A percentile compares a stretch with the other conserved stretches of the same genome.
These are phyloP conservation scores for Kockiozyma suomiensis DNA, from an alignment of 805 yeast species.

Conservation along the genomic window DNA sequence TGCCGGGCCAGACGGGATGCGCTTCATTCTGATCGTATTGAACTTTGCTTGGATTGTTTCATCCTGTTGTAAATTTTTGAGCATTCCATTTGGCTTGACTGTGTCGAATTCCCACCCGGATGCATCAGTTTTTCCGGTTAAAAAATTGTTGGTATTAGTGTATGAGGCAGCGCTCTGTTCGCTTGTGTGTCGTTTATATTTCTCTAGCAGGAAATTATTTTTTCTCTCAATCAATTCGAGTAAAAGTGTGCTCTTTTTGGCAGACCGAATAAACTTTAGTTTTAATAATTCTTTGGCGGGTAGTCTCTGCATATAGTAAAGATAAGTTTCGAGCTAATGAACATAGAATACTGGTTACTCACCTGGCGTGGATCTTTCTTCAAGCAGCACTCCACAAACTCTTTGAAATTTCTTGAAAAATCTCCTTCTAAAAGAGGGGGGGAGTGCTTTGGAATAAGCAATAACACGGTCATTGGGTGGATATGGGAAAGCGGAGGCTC, in stretches of 20 bases:
- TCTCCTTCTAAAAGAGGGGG: conserved; percentile 60
- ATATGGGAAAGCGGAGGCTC: conserved; percentile 73
- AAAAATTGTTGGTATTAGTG: neutral
- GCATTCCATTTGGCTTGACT: conserved; percentile 13
- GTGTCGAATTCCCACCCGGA: conserved; percentile 32
- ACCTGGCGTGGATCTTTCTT: conserved; percentile 58
- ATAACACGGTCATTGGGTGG: conserved; percentile 76
- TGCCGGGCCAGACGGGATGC: conserved; percentile 7
- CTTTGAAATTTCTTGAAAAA: conserved; percentile 49
- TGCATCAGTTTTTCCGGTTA: conserved; percentile 6
- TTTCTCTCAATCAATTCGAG: neutral
- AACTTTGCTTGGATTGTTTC: conserved; percentile 4
- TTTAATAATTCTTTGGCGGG: conserved; percentile 11
- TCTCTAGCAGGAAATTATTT: neutral
- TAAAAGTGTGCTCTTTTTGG: neutral
- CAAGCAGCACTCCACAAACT: conserved; percentile 67
- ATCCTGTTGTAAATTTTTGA: neutral
- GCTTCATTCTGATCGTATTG: conserved; percentile 22
- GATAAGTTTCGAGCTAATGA: neutral
- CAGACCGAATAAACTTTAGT: neutral
- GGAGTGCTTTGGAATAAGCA: conserved; percentile 64
- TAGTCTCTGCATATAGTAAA: neutral
- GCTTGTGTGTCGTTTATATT: neutral
- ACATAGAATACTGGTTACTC: neutral
- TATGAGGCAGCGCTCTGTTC: neutral